These are phyloP conservation scores for Typha latifolia DNA, from an alignment of 176 grass and related monocot species.

Conservation along the genomic window DNA sequence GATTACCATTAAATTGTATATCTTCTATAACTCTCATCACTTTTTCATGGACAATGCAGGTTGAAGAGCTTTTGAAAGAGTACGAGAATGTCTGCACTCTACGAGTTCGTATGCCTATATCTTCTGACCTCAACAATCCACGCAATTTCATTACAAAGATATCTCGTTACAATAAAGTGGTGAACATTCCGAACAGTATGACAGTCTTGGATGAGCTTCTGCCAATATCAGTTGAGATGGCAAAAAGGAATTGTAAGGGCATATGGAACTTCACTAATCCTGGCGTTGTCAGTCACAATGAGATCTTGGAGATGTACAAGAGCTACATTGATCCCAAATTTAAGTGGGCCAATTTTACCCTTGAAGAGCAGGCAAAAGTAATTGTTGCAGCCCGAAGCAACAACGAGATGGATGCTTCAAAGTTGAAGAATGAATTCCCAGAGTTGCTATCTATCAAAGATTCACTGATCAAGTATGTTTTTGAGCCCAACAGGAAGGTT, in stretches of 20 bases:
- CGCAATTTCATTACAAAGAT: slow-evolving; percentile 90
- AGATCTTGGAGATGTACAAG: slow-evolving; percentile 75
- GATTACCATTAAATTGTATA: background rate
- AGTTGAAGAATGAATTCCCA: slow-evolving; percentile 65
- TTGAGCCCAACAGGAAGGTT: slow-evolving; percentile 71
- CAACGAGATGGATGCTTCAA: slow-evolving; percentile 62
- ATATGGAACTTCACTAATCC: slow-evolving; percentile 88
- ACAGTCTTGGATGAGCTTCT: slow-evolving; percentile 74
- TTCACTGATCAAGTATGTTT: slow-evolving; percentile 63
- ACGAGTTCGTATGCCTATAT: slow-evolving; percentile 61
- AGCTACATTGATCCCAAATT: slow-evolving; percentile 44
- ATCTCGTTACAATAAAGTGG: slow-evolving; percentile 58
- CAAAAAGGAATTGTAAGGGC: slow-evolving; percentile 49
- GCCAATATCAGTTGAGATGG: slow-evolving; percentile 71
- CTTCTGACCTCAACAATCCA: slow-evolving; percentile 65
- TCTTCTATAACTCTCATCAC: slow-evolving; percentile 5
- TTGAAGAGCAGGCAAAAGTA: slow-evolving; percentile 70
- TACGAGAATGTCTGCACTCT: slow-evolving; percentile 77
- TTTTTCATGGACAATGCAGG: slow-evolving; percentile 34
- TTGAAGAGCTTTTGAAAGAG: slow-evolving; percentile 63
- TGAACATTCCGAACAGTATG: slow-evolving; percentile 79
- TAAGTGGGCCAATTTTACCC: slow-evolving; percentile 69
- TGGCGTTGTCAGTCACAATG: slow-evolving; percentile 61
- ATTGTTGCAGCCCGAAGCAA: slow-evolving; percentile 69
- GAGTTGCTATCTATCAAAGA: slow-evolving; percentile 70